A percentile compares a stretch with the other conserved stretches of the same genome.
Evolutionary conservation across 805 yeast genomes (phyloP).

Genomic region (Hanseniaspora thailandica): DNA sequence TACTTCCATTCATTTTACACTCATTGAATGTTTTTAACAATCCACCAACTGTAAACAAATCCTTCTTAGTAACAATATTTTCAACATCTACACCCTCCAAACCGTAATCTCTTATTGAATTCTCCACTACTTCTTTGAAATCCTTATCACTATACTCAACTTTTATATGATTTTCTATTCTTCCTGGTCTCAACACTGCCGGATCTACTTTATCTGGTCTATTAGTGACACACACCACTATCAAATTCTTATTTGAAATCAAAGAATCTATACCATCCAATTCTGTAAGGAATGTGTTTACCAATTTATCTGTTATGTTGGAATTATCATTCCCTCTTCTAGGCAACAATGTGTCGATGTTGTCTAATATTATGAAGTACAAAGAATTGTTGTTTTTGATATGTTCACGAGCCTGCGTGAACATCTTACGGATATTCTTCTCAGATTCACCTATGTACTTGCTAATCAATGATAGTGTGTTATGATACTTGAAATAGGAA

Average conservation of each 20-base stretch:
- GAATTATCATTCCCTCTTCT: constrained; percentile 96
- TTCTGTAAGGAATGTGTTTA: constrained; percentile 90
- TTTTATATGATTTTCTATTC: constrained; percentile 81
- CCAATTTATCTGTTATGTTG: constrained; percentile 95
- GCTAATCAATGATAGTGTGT: constrained; percentile 4
- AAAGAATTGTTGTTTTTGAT: constrained; percentile 57
- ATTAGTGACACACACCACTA: constrained; percentile 89
- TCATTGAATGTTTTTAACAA: background rate
- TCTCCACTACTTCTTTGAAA: constrained; percentile 54
- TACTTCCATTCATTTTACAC: background rate
- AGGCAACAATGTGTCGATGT: constrained; percentile 94
- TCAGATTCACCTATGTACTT: constrained; percentile 32
- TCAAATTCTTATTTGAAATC: constrained; percentile 49
- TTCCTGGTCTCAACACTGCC: constrained; percentile 88
- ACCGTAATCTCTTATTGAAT: constrained; percentile 18
- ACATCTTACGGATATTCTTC: constrained; percentile 83
- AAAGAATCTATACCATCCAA: constrained; percentile 99
- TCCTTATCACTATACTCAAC: constrained; percentile 65
- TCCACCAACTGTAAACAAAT: constrained; percentile 10
- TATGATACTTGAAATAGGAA: background rate
- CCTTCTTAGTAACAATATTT: constrained; percentile 11
- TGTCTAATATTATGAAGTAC: constrained; percentile 85
- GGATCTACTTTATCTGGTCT: constrained; percentile 93
- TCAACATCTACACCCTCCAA: background rate
- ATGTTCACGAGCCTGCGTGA: constrained; percentile 70